Evolutionary conservation across 2,329 filamentous ascomycete species (phyloP).

Genomic region (Lachnellula hyalina): DNA sequence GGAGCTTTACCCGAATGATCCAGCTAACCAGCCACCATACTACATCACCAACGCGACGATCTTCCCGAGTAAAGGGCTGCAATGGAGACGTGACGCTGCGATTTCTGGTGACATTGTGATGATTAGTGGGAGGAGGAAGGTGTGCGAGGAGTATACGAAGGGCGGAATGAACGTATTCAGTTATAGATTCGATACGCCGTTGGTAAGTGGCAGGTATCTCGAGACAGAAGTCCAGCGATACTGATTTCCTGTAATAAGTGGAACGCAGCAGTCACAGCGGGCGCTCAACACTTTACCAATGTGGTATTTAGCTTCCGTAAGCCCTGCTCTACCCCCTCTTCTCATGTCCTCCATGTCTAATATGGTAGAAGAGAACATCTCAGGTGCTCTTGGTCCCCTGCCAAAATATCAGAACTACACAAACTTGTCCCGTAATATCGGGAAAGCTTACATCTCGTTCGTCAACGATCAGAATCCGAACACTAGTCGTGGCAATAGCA

Average conservation of each 20-base stretch:
- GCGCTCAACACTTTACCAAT: slow-evolving; percentile 44
- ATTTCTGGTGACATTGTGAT: slow-evolving; percentile 46
- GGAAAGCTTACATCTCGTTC: slow-evolving; percentile 32
- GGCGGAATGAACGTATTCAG: slow-evolving; percentile 37
- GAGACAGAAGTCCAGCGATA: neutral
- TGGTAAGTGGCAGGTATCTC: slow-evolving; percentile 9
- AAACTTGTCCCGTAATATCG: slow-evolving; percentile 21
- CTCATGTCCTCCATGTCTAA: neutral
- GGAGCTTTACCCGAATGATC: slow-evolving; percentile 44
- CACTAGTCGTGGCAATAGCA: slow-evolving; percentile 21
- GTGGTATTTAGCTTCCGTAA: slow-evolving; percentile 43
- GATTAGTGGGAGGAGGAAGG: slow-evolving; percentile 41
- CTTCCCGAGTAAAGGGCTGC: slow-evolving; percentile 32
- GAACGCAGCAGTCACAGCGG: slow-evolving; percentile 36
- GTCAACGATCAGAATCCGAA: slow-evolving; percentile 41
- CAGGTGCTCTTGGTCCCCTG: slow-evolving; percentile 40
- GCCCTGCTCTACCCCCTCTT: neutral
- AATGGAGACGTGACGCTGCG: slow-evolving; percentile 41
- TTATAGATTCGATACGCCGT: slow-evolving; percentile 46
- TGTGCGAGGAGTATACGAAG: slow-evolving; percentile 38
- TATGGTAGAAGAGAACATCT: slow-evolving; percentile 37
- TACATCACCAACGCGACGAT: slow-evolving; percentile 32
- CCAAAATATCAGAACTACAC: slow-evolving; percentile 37
- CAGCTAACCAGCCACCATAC: slow-evolving; percentile 41
- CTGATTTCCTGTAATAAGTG: slow-evolving; percentile 23